A percentile compares a stretch with the other conserved stretches of the same genome.
Evolutionary conservation across 2,329 filamentous ascomycete species (phyloP).

Genomic region (Fusarium fracticaudum): DNA sequence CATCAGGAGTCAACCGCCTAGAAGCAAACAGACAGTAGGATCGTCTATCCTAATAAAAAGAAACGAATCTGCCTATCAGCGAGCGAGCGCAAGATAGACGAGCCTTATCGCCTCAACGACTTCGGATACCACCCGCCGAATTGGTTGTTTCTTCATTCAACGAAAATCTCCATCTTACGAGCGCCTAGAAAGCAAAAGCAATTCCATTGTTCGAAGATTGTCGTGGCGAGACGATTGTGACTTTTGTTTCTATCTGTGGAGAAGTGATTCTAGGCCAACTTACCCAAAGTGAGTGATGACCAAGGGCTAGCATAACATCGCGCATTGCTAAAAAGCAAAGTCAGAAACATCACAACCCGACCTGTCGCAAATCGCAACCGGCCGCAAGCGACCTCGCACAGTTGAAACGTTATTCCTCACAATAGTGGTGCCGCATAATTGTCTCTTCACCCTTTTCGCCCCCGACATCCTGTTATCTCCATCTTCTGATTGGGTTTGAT

Average conservation of each 20-base stretch:
- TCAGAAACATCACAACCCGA: slow-evolving; percentile 38
- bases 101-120: slow-evolving; percentile 6
- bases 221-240: slow-evolving; percentile 40
- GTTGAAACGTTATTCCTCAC: slow-evolving; percentile 5
- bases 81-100: slow-evolving; percentile 31
- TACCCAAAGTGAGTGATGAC: slow-evolving; percentile 38
- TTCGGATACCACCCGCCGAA: not conserved
- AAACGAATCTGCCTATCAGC: slow-evolving; percentile 22
- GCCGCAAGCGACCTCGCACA: slow-evolving; percentile 14
- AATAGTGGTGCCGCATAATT: slow-evolving; percentile 24
- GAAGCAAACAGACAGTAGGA: slow-evolving; percentile 9
- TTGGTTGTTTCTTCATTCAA: slow-evolving; percentile 14
- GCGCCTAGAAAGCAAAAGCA: slow-evolving; percentile 36
- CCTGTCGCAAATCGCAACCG: slow-evolving; percentile 32
- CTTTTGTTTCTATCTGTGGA: slow-evolving; percentile 31
- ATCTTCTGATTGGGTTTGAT: slow-evolving; percentile 10
- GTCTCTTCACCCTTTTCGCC: slow-evolving; percentile 9
- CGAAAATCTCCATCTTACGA: slow-evolving; percentile 35
- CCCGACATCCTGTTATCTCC: slow-evolving; percentile 17
- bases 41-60: slow-evolving; percentile 21
- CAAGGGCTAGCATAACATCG: slow-evolving; percentile 37
- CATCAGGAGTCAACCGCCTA: slow-evolving; percentile 2
- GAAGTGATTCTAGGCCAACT: slow-evolving; percentile 23
- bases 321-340: slow-evolving; percentile 41
- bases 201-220: slow-evolving; percentile 36